Base-by-base conservation (phyloP, 768 basidiomycete species). In the Mycena rosella region DNA sequence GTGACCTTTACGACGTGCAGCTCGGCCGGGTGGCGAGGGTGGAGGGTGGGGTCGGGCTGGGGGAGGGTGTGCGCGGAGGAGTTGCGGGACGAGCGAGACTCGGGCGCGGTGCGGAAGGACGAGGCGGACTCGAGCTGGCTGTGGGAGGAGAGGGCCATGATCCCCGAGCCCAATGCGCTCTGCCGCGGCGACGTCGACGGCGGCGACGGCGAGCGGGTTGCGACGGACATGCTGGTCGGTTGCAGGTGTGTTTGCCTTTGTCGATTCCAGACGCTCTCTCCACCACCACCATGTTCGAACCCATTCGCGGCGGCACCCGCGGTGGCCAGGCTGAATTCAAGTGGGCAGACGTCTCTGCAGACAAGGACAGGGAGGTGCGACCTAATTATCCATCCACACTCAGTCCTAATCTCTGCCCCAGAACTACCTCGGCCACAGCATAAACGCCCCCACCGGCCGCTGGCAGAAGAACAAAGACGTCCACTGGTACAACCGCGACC, bases 381-480 rank as follows among this genome's bases (percentile, higher is more conserved):
- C n/a, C n/a, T n/a, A n/a, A n/a, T n/a, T n/a, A n/a, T n/a, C n/a
- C n/a, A n/a, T n/a, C n/a, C n/a, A n/a, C 15, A 22, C 24, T 5
- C 13, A n/a, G 32, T 4, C 2, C 36, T 34, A 14, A 15, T 38
- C 64, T 53, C 49, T 49, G 59, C 51, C 68, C 32, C 74, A 98
- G 92, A 91, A 98, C 80, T 99, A 99, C 78, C 89, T 99, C 3
- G 96, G 96, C 6, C 95, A 97, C 77, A 94, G 94, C 59, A 88
- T 98, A 81, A 96, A 96, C 75, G 96, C 96, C 3, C 96, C 96
- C 0, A 94, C 94, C 1, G 96, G 96, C 2, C 85, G 96, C 52
- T 99, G 96, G 96, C 96, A 98, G 81, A 96, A 96, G 81, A 95
- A 96, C 82, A 96, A 96, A 77, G 96, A 99, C 74, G 82, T 99